Percentiles rank a stretch among this genome's conserved stretches.
Evolutionary conservation across 306 rosid species (phyloP).

Genomic region (Canavalia ensiformis): DNA sequence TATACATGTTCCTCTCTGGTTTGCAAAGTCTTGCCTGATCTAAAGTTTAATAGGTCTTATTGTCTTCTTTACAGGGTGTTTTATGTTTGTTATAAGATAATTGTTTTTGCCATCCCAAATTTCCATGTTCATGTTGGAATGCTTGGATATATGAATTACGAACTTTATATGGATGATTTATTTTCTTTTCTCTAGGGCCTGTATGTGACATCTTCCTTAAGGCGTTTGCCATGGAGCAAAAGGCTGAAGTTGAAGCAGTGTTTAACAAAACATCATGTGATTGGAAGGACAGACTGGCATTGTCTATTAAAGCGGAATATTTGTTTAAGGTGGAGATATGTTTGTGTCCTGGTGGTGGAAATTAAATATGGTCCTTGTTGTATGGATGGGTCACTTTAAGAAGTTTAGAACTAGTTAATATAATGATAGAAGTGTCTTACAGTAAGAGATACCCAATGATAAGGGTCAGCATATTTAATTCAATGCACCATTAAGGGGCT

Average conservation of each 20-base stretch:
- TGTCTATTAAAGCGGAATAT: slow-evolving; percentile 53
- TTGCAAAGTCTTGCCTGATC: background rate
- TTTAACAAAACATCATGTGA: slow-evolving; percentile 61
- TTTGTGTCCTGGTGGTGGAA: slow-evolving; percentile 32
- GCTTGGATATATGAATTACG: slow-evolving; percentile 23
- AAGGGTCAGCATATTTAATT: background rate
- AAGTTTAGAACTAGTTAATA: slow-evolving; percentile 33
- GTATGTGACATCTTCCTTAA: slow-evolving; percentile 59
- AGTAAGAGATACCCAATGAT: slow-evolving; percentile 17
- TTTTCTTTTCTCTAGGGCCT: slow-evolving; percentile 65
- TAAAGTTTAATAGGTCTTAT: slow-evolving; percentile 5
- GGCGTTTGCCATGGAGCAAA: slow-evolving; percentile 68
- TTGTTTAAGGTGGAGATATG: slow-evolving; percentile 68
- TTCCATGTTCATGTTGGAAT: slow-evolving; percentile 12
- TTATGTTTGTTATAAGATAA: slow-evolving; percentile 15
- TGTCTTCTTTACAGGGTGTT: background rate
- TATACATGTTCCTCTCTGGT: background rate
- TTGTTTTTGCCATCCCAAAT: slow-evolving; percentile 3
- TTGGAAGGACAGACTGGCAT: slow-evolving; percentile 64
- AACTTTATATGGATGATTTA: slow-evolving; percentile 4
- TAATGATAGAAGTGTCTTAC: slow-evolving; percentile 33
- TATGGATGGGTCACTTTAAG: slow-evolving; percentile 13
- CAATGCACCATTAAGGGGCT: slow-evolving; percentile 15
- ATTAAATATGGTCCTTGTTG: slow-evolving; percentile 25
- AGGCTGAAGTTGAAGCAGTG: slow-evolving; percentile 67